A percentile compares a stretch with the other conserved stretches of the same genome.
Conservation (phyloP, 2,329 filamentous ascomycete genomes). For the Elsinoe australis region DNA sequence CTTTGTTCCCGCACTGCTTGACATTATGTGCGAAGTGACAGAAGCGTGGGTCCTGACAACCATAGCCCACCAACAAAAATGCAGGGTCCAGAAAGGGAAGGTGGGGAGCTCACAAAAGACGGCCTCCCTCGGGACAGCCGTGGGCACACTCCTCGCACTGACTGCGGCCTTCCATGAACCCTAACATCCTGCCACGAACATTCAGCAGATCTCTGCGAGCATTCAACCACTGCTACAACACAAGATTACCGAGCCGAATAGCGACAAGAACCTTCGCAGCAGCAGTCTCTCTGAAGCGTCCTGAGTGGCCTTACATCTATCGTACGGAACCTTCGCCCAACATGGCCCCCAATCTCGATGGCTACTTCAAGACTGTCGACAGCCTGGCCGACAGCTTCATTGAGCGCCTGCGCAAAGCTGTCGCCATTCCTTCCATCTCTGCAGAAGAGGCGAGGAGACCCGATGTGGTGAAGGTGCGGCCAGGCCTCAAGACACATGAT, state of each 20-base stretch:
- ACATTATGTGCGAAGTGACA: too few relatives aligned
- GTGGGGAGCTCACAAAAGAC: slow-evolving; percentile 5
- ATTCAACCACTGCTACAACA: too few relatives aligned
- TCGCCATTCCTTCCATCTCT: slow-evolving; percentile 93
- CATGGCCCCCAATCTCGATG: slow-evolving; percentile 86
- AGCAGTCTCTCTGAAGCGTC: background rate
- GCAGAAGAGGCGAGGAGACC: slow-evolving; percentile 80
- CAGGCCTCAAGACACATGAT: background rate
- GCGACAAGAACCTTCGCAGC: slow-evolving; percentile 3
- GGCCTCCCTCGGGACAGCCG: background rate
- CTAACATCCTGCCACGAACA: background rate
- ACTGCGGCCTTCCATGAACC: slow-evolving; percentile 10
- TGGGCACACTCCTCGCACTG: background rate
- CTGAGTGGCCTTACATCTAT: slow-evolving; percentile 42
- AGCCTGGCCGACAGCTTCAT: slow-evolving; percentile 72
- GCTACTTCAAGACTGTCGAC: slow-evolving; percentile 91
- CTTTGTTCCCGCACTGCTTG: too few relatives aligned
- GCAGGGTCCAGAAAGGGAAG: slow-evolving; percentile 6
- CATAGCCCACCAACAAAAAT: too few relatives aligned
- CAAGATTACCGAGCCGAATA: too few relatives aligned
- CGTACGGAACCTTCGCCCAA: slow-evolving; percentile 31
- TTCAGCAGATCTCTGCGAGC: too few relatives aligned
- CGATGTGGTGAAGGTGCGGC: slow-evolving; percentile 71
- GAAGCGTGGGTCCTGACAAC: too few relatives aligned
- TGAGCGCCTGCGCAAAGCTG: slow-evolving; percentile 79